Percentiles rank a stretch among this genome's conserved stretches.
Conservation (phyloP, 176 grass and related monocot genomes). For the Avena atlantica region DNA sequence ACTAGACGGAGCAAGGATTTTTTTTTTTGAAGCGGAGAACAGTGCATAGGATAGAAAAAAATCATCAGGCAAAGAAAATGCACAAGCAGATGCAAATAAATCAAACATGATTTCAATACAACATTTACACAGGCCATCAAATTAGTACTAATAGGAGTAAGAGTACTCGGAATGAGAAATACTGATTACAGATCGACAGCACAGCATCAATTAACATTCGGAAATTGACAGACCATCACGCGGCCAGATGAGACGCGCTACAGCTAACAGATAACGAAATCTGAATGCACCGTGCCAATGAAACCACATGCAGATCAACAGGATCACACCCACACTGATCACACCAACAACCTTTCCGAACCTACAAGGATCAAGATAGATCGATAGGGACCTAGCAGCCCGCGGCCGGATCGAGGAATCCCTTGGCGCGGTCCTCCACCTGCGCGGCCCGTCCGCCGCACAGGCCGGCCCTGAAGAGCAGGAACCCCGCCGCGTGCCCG, state of each 20-base stretch:
- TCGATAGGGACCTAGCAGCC: constrained; percentile 17
- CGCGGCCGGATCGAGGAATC: not conserved
- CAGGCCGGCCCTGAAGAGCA: constrained; percentile 52
- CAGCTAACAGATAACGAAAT: not conserved
- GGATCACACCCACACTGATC: not conserved
- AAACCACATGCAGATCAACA: not conserved
- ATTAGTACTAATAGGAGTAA: too few relatives aligned
- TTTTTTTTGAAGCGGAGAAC: too few relatives aligned
- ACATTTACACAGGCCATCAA: too few relatives aligned
- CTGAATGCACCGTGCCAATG: not conserved
- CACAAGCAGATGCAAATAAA: too few relatives aligned
- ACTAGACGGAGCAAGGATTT: too few relatives aligned
- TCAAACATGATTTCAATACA: too few relatives aligned
- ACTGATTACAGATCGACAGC: too few relatives aligned
- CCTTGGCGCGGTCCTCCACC: constrained; percentile 44
- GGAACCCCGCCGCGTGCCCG: constrained; percentile 62
- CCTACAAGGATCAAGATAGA: not conserved
- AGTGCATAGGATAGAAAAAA: too few relatives aligned
- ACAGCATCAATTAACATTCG: not conserved
- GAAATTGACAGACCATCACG: not conserved
- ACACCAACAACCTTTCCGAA: not conserved
- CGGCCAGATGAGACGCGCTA: not conserved
- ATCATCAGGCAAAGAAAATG: too few relatives aligned
- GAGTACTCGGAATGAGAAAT: too few relatives aligned
- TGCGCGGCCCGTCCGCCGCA: constrained; percentile 32